Base-by-base conservation (phyloP, 2,329 filamentous ascomycete genomes). In the Fusarium buharicum region DNA sequence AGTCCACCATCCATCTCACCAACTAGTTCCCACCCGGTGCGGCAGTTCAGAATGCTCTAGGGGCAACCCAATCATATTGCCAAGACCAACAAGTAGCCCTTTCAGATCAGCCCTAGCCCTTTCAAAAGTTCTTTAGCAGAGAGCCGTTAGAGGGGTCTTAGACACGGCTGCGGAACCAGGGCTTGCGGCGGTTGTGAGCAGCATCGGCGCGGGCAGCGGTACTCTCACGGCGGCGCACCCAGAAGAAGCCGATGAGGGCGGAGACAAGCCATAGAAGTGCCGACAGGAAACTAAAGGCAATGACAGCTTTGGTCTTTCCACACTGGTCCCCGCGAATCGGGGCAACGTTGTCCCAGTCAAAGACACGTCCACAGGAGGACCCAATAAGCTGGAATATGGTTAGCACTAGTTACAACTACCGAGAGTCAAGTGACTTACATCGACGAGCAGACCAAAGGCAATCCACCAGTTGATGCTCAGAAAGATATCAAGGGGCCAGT, bases 261-360 rank as follows among this genome's bases (percentile, higher is more conserved):
- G 86, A 90, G 12, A 80, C 84, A 36, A 92, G 82, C 90, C 90
- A 93, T 70, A 87, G 80, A 64, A 90, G 81, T 51, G 88, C 88
- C 3, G 87, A 88, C 50, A 92, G 75, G 77, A 93, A 93, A 44
- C 82, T 78, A 70, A 93, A 92, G 5, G 89, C 89, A 67, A 91
- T 84, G 59, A 85, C 81, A 36, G 90, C 85, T 77, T 90, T 91
- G 84, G 86, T 90, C 67, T 86, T 84, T 55, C 84, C 81, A 75
- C 90, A 94, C 40, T 82, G 76, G 62, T 79, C 77, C 41, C 78
- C 77, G 39, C 75, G 65, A 46, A 64, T 34, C 8, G 83, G 74
- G 28, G 76, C 71, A 55, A 91, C 78, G 47, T 81, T 80, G 57
- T 73, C 72, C 88, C 89, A 91, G 72, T 84, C 68, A 72, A 87